A percentile compares a stretch with the other conserved stretches of the same genome.
Evolutionary conservation across 106 monocot species (phyloP).

Genomic region (Vanilla planifolia): DNA sequence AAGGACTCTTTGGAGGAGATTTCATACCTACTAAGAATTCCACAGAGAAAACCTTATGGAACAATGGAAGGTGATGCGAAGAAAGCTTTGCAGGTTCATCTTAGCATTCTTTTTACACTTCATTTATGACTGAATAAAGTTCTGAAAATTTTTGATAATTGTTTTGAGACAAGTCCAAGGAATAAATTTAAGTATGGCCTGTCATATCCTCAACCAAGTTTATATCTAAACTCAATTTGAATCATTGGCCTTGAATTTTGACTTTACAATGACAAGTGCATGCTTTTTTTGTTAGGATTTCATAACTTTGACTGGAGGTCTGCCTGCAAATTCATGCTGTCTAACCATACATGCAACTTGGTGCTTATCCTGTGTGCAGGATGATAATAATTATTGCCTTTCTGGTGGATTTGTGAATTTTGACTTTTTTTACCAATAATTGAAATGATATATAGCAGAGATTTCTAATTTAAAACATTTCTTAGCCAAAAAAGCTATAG

Average conservation of each 20-base stretch:
- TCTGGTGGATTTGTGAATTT: too few species aligned
- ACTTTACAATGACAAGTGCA: too few species aligned
- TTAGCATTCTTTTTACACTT: not conserved
- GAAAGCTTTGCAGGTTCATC: conserved; percentile 83
- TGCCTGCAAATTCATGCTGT: too few species aligned
- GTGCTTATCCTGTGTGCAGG: too few species aligned
- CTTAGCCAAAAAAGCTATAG: not conserved
- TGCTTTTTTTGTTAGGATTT: too few species aligned
- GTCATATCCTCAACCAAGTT: not conserved
- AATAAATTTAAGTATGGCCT: not conserved
- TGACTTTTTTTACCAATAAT: not conserved
- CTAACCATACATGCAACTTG: too few species aligned
- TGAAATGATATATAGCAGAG: not conserved
- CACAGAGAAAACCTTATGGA: conserved; percentile 84
- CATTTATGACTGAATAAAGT: not conserved
- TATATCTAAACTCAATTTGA: not conserved
- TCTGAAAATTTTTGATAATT: not conserved
- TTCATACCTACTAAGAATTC: conserved; percentile 81
- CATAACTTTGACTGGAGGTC: too few species aligned
- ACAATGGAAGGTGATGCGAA: conserved; percentile 88
- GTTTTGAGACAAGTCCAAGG: too few species aligned
- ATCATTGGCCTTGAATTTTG: too few species aligned
- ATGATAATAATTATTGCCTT: too few species aligned
- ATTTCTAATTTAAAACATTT: not conserved
- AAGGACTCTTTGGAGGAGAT: conserved; percentile 92